phyloP scores from a whole-genome alignment of 352 stramenopile genomes.

The Aphanomyces cochlioides region DNA sequence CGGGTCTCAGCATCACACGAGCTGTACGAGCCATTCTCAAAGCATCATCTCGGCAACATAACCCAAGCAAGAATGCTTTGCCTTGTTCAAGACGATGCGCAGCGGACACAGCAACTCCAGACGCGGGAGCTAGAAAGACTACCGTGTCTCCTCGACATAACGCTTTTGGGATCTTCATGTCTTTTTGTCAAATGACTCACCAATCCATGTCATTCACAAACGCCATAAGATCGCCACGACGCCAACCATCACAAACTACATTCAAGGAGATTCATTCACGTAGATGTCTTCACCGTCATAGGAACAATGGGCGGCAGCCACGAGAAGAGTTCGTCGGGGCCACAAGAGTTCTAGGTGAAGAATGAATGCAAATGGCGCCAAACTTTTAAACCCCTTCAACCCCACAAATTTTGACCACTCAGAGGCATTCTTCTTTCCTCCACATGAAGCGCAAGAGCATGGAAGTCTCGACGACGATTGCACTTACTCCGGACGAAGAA shows the following conservation, averaged over 20 bases:
- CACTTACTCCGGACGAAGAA: constrained; percentile 46
- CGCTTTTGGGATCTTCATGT: not conserved
- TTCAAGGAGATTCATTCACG: no score
- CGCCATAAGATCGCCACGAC: no score
- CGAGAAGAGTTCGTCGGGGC: no score
- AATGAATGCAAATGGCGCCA: no score
- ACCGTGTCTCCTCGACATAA: not conserved
- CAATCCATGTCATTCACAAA: no score
- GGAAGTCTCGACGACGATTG: constrained; percentile 31
- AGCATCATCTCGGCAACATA: not conserved
- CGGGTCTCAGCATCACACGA: constrained; percentile 18
- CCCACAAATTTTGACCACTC: no score
- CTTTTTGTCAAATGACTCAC: not conserved
- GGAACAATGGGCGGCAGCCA: no score
- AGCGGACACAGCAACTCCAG: not conserved
- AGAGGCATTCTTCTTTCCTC: no score
- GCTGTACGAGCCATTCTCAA: not conserved
- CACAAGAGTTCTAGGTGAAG: no score
- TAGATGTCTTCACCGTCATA: no score
- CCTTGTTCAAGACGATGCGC: constrained; percentile 4
- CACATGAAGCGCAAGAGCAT: constrained; percentile 25
- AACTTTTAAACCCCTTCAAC: no score
- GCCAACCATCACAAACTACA: no score
- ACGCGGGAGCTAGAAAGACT: not conserved
- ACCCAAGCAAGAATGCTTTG: not conserved